Percentiles rank a stretch among this genome's conserved stretches.
Conservation (phyloP, 2,329 filamentous ascomycete species). For the Sclerotinia subarctica region DNA sequence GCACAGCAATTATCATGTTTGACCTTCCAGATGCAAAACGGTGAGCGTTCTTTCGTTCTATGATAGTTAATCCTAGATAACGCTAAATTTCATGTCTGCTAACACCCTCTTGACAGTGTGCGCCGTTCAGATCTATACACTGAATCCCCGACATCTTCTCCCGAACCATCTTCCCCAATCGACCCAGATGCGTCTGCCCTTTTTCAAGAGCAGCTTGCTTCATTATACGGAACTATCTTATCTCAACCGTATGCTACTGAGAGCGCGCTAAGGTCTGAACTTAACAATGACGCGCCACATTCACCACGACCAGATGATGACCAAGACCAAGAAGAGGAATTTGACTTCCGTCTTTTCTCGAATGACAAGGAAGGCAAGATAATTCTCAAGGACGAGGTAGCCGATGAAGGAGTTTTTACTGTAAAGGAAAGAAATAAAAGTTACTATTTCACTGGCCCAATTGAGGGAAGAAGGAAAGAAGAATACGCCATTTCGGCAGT, state of each 20-base stretch:
- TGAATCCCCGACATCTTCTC: conserved; percentile 29
- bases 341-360: conserved; percentile 57
- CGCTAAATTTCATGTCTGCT: conserved; percentile 5
- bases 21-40: conserved; percentile 52
- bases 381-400: conserved; percentile 45
- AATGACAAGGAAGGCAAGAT: conserved; percentile 44
- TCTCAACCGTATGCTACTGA: background rate
- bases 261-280: conserved; percentile 17
- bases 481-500: conserved; percentile 50
- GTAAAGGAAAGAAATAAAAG: conserved; percentile 44
- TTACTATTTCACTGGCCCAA: conserved; percentile 48
- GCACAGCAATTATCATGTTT: conserved; percentile 44
- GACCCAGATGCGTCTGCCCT: conserved; percentile 24
- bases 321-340: conserved; percentile 41
- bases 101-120: conserved; percentile 42
- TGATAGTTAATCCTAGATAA: too few species aligned
- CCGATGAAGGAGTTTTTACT: conserved; percentile 44
- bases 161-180: conserved; percentile 31
- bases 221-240: conserved; percentile 30
- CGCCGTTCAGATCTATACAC: conserved; percentile 53
- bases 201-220: conserved; percentile 29
- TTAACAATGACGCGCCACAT: conserved; percentile 31
- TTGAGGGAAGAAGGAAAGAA: conserved; percentile 40
- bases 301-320: conserved; percentile 10
- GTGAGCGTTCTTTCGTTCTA: conserved; percentile 38